Conservation (phyloP, 768 basidiomycete species). For the Termitomyces sp. region DNA sequence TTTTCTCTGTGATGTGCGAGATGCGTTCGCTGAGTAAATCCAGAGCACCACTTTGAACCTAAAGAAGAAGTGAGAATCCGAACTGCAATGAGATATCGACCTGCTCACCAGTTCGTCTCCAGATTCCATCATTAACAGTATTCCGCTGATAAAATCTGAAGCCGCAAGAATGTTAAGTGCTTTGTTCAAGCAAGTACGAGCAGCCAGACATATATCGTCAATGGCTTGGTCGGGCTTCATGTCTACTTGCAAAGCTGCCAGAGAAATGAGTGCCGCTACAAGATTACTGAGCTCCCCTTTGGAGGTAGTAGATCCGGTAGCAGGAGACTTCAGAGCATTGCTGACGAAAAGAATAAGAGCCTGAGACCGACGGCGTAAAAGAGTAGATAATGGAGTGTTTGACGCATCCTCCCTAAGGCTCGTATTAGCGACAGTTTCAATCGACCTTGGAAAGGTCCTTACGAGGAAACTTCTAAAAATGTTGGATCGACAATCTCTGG, state of each 20-base stretch:
- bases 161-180: constrained; percentile 65
- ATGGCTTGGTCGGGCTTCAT: constrained; percentile 27
- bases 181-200: constrained; percentile 46
- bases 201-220: constrained; percentile 39
- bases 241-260: constrained; percentile 32
- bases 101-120: constrained; percentile 44
- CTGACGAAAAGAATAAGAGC: constrained; percentile 64
- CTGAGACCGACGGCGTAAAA: constrained; percentile 56
- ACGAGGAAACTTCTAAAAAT: constrained; percentile 59
- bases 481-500: constrained; percentile 32
- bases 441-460: constrained; percentile 16
- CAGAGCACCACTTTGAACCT: constrained; percentile 68
- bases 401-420: constrained; percentile 59
- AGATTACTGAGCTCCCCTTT: constrained; percentile 33
- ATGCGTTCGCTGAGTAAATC: constrained; percentile 66
- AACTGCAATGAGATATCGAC: neutral
- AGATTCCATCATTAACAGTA: constrained; percentile 50
- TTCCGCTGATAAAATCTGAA: constrained; percentile 57
- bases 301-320: constrained; percentile 17
- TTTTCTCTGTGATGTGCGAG: constrained; percentile 46
- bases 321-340: constrained; percentile 35
- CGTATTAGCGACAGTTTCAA: neutral
- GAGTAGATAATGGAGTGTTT: constrained; percentile 33
- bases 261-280: constrained; percentile 41
- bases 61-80: constrained; percentile 6